These are phyloP conservation scores for Naganishia onofrii DNA, from an alignment of 768 basidiomycete species.

Conservation along the genomic window DNA sequence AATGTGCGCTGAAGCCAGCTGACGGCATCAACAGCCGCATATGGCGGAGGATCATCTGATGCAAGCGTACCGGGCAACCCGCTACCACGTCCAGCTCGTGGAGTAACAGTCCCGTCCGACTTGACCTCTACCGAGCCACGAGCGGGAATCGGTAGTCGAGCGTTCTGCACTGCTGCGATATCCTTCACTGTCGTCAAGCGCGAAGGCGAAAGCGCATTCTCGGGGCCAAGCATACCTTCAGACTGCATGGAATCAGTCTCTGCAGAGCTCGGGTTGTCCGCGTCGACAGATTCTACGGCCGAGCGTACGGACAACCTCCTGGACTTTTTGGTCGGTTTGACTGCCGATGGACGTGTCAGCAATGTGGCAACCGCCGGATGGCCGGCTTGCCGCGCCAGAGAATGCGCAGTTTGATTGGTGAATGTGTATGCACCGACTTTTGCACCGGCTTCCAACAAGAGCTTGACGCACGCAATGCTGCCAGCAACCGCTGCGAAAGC, in stretches of 20 bases:
- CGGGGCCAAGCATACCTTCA: not conserved
- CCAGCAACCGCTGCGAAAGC: constrained; percentile 75
- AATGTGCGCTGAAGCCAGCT: constrained; percentile 43
- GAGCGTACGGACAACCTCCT: constrained; percentile 9
- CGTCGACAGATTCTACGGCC: constrained; percentile 39
- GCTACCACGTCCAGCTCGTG: constrained; percentile 8
- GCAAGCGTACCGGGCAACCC: not conserved
- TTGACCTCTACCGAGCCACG: constrained; percentile 9
- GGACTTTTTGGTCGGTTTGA: not conserved
- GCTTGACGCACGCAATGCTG: constrained; percentile 63
- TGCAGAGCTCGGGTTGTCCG: constrained; percentile 44
- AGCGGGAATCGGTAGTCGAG: not conserved
- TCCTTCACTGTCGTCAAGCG: constrained; percentile 23
- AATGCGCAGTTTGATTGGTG: constrained; percentile 52
- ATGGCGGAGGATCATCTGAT: constrained; percentile 44
- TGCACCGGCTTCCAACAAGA: constrained; percentile 77
- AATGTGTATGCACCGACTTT: constrained; percentile 55
- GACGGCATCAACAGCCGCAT: constrained; percentile 35
- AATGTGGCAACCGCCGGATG: constrained; percentile 50
- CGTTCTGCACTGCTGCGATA: constrained; percentile 28
- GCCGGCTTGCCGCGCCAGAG: constrained; percentile 52
- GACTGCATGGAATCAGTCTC: constrained; percentile 33
- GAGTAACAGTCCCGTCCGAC: constrained; percentile 25
- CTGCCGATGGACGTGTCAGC: not conserved
- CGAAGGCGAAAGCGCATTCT: constrained; percentile 26